phyloP scores from a whole-genome alignment of 2,329 filamentous ascomycete species.

The Fusarium robinianum region DNA sequence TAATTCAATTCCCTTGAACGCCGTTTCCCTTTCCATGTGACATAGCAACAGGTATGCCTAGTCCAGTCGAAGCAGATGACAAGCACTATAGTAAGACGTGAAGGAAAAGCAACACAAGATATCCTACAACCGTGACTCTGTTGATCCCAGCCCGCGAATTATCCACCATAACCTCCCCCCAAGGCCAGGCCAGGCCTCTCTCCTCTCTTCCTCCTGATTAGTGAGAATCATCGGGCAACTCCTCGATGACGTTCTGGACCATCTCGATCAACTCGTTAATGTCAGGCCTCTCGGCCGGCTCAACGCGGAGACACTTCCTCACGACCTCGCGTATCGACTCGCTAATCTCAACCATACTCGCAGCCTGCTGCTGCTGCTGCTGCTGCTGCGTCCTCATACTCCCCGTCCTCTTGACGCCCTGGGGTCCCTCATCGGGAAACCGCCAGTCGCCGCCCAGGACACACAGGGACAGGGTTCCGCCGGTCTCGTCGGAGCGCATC shows the following conservation, averaged over 20 bases:
- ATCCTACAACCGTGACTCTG: slow-evolving; percentile 27
- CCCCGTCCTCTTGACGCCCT: slow-evolving; percentile 54
- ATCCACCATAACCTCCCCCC: too few relatives aligned
- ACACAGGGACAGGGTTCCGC: slow-evolving; percentile 89
- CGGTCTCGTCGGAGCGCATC: slow-evolving; percentile 92
- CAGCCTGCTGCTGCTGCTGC: slow-evolving; percentile 38
- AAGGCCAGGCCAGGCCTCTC: slow-evolving; percentile 3
- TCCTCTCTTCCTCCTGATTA: slow-evolving; percentile 17
- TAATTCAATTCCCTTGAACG: slow-evolving; percentile 32
- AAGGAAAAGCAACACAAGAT: slow-evolving; percentile 16
- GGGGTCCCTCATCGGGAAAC: slow-evolving; percentile 84
- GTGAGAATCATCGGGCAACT: slow-evolving; percentile 60
- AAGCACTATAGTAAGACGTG: slow-evolving; percentile 7
- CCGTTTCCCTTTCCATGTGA: slow-evolving; percentile 25
- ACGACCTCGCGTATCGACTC: slow-evolving; percentile 87
- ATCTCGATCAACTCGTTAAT: slow-evolving; percentile 80
- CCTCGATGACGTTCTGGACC: slow-evolving; percentile 73
- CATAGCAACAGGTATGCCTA: slow-evolving; percentile 1
- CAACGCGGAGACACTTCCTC: slow-evolving; percentile 80
- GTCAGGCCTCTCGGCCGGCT: slow-evolving; percentile 85
- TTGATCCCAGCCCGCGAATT: too few relatives aligned
- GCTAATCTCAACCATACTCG: slow-evolving; percentile 63
- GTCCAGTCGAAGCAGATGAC: too few relatives aligned
- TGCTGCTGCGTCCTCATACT: slow-evolving; percentile 42
- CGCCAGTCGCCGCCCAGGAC: slow-evolving; percentile 94